These are phyloP conservation scores for Penicillium diatomitis DNA, from an alignment of 495 filamentous ascomycete genomes.

Conservation along the genomic window DNA sequence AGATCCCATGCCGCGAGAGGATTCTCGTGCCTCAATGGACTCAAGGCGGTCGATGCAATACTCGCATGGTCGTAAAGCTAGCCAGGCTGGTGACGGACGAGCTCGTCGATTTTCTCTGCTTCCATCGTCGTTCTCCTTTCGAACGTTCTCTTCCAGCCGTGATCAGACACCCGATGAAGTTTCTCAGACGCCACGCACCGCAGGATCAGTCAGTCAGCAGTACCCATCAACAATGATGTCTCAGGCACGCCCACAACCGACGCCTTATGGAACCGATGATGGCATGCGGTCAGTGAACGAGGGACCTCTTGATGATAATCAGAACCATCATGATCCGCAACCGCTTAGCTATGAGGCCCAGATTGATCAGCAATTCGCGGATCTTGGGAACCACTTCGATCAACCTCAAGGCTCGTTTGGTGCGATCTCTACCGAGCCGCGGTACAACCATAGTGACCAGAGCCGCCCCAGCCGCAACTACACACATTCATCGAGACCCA, in stretches of 20 bases:
- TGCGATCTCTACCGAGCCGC: slow-evolving; percentile 25
- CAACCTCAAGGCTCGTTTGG: slow-evolving; percentile 25
- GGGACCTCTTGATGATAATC: slow-evolving; percentile 24
- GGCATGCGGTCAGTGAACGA: slow-evolving; percentile 23
- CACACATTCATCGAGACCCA: slow-evolving; percentile 34
- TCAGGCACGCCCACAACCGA: slow-evolving; percentile 19
- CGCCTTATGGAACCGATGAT: slow-evolving; percentile 32
- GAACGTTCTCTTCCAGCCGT: slow-evolving; percentile 38
- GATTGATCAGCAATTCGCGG: slow-evolving; percentile 39
- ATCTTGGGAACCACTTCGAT: slow-evolving; percentile 26
- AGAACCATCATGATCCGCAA: slow-evolving; percentile 15
- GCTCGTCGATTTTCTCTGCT: slow-evolving; percentile 71
- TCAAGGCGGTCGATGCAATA: slow-evolving; percentile 71
- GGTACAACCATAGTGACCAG: slow-evolving; percentile 24
- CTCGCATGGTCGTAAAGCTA: slow-evolving; percentile 67
- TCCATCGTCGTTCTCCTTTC: slow-evolving; percentile 62
- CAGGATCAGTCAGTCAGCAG: slow-evolving; percentile 18
- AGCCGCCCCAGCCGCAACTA: slow-evolving; percentile 31
- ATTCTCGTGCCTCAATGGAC: slow-evolving; percentile 67
- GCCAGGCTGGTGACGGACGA: slow-evolving; percentile 72
- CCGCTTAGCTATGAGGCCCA: slow-evolving; percentile 34
- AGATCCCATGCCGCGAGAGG: slow-evolving; percentile 43
- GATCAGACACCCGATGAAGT: slow-evolving; percentile 34
- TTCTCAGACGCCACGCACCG: slow-evolving; percentile 19
- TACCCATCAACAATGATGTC: slow-evolving; percentile 28